Conservation (phyloP, 2,329 filamentous ascomycete genomes). For the Colletotrichum gloeosporioides region DNA sequence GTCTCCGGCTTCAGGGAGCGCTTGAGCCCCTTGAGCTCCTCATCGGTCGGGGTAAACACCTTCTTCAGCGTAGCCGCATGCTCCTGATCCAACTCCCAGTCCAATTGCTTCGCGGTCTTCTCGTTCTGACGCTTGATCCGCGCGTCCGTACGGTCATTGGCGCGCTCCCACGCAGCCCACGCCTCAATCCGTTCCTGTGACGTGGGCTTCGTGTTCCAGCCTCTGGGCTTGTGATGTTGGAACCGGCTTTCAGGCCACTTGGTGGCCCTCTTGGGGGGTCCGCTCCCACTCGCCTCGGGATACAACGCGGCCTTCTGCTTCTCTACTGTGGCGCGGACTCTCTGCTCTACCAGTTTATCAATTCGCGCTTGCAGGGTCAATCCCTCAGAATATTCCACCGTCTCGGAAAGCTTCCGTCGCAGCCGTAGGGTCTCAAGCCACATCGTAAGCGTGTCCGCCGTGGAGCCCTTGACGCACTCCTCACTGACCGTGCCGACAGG, state of each 20-base stretch:
- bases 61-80: not conserved
- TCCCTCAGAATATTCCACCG: not conserved
- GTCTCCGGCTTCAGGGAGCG: not conserved
- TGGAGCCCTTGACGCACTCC: not conserved
- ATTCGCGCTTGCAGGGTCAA: not conserved
- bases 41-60: not conserved
- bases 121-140: not conserved
- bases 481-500: not conserved
- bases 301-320: not conserved
- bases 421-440: not conserved
- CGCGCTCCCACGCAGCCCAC: not conserved
- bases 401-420: not conserved
- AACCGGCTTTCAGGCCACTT: not conserved
- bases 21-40: not conserved
- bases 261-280: not conserved
- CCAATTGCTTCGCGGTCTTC: not conserved
- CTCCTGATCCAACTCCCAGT: accelerated
- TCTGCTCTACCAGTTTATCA: not conserved
- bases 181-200: not conserved
- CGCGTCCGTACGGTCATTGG: not conserved
- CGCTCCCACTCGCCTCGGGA: not conserved
- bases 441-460: not conserved
- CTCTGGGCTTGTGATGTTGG: not conserved
- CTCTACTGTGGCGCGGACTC: not conserved
- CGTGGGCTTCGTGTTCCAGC: not conserved